A percentile compares a stretch with the other conserved stretches of the same genome.
phyloP scores from a whole-genome alignment of 1,284 basidiomycete species.

The Ustilago hordei region DNA sequence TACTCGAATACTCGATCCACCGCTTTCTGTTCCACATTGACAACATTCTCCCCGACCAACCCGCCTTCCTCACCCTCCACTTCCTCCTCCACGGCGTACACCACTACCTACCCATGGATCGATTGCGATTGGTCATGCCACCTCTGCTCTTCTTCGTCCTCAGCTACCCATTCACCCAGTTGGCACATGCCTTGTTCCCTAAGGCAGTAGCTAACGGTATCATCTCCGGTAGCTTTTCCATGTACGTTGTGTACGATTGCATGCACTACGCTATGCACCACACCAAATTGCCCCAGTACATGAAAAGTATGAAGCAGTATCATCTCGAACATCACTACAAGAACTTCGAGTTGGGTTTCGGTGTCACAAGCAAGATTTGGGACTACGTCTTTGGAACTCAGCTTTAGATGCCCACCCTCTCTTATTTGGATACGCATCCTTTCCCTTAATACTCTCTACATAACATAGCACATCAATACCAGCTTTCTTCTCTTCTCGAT shows the following conservation, averaged over 20 bases:
- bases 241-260: slow-evolving; percentile 77
- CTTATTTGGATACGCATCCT: not conserved
- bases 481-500: not conserved
- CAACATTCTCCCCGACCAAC: slow-evolving; percentile 84
- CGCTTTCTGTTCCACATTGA: slow-evolving; percentile 99
- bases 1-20: slow-evolving; percentile 95
- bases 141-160: slow-evolving; percentile 84
- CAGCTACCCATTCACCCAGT: slow-evolving; percentile 86
- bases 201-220: slow-evolving; percentile 86
- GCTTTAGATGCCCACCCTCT: slow-evolving; percentile 27
- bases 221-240: slow-evolving; percentile 88
- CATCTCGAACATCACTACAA: slow-evolving; percentile 94
- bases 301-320: slow-evolving; percentile 94
- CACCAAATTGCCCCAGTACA: slow-evolving; percentile 79
- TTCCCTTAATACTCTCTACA: not conserved
- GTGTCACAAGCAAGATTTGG: slow-evolving; percentile 95
- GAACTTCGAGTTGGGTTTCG: slow-evolving; percentile 96
- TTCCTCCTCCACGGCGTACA: slow-evolving; percentile 96
- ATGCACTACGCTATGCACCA: slow-evolving; percentile 70
- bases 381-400: slow-evolving; percentile 89
- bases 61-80: slow-evolving; percentile 84
- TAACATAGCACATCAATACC: not conserved
- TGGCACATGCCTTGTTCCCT: slow-evolving; percentile 88
- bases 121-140: slow-evolving; percentile 90
- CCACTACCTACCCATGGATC: slow-evolving; percentile 97